Percentiles rank a stretch among this genome's conserved stretches.
phyloP scores from a whole-genome alignment of 306 rosid genomes.

The Corylus avellana region DNA sequence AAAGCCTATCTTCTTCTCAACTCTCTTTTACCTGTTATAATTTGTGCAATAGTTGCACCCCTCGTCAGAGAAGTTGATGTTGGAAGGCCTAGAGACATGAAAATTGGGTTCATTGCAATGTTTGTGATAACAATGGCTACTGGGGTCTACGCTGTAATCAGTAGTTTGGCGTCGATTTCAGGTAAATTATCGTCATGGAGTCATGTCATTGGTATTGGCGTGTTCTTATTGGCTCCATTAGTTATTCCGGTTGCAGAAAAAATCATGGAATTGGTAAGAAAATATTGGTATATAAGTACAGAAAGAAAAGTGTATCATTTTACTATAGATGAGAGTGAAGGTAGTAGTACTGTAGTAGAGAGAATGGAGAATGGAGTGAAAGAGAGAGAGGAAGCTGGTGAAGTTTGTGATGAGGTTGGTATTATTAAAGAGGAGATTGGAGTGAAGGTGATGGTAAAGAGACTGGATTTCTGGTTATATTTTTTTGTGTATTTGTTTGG shows the following conservation, averaged over 20 bases:
- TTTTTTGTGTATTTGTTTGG: constrained; percentile 60
- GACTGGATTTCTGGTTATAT: constrained; percentile 85
- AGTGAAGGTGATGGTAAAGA: constrained; percentile 62
- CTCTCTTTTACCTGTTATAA: constrained; percentile 54
- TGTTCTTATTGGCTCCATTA: constrained; percentile 58
- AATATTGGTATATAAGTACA: constrained; percentile 30
- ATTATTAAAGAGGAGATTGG: constrained; percentile 71
- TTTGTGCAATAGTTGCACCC: constrained; percentile 41
- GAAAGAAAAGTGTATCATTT: constrained; percentile 48
- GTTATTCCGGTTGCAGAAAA: constrained; percentile 40
- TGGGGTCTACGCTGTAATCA: constrained; percentile 62
- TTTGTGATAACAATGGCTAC: constrained; percentile 67
- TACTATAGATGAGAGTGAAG: constrained; percentile 44
- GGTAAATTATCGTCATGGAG: constrained; percentile 35
- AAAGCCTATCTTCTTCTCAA: constrained; percentile 61
- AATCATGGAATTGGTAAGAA: constrained; percentile 30
- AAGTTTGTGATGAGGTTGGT: constrained; percentile 1
- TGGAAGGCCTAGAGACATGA: constrained; percentile 19
- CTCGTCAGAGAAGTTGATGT: constrained; percentile 37
- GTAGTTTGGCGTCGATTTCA: constrained; percentile 52
- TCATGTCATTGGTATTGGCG: constrained; percentile 45
- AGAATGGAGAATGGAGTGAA: constrained; percentile 23
- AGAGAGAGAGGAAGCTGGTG: constrained; percentile 22
- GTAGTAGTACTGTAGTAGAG: neutral
- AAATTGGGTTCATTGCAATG: constrained; percentile 52